Conservation (phyloP, 441 rosid genomes). For the Euphorbia celastroides region DNA sequence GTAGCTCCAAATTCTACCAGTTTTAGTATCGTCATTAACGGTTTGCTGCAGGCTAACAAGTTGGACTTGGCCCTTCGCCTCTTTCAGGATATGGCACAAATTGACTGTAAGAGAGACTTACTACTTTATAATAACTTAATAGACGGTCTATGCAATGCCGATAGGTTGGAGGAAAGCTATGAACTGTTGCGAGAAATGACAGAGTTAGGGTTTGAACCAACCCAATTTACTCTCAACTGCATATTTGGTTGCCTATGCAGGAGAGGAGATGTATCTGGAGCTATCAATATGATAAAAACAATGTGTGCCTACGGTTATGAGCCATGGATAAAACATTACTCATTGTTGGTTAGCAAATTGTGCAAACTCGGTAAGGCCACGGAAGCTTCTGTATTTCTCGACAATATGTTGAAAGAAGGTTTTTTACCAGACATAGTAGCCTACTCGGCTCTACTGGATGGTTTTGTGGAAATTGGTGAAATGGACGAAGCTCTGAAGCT, state of each 20-base stretch:
- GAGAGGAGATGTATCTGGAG: conserved; percentile 50
- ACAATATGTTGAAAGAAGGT: conserved; percentile 63
- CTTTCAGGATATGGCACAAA: conserved; percentile 43
- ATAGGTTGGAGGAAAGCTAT: conserved; percentile 61
- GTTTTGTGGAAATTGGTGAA: conserved; percentile 49
- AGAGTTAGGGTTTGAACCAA: conserved; percentile 49
- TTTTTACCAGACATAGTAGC: conserved; percentile 64
- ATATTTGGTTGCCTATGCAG: conserved; percentile 67
- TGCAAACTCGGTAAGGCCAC: conserved; percentile 49
- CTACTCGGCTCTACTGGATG: conserved; percentile 67
- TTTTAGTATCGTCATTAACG: conserved; percentile 46
- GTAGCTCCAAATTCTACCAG: conserved; percentile 38
- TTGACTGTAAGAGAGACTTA: conserved; percentile 35
- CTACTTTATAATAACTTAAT: conserved; percentile 53
- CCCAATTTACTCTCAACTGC: conserved; percentile 59
- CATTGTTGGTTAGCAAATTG: conserved; percentile 51
- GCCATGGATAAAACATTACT: conserved; percentile 81
- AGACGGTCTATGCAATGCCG: conserved; percentile 55
- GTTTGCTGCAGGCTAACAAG: conserved; percentile 41
- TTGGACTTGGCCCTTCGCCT: conserved; percentile 57
- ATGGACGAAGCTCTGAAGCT: conserved; percentile 63
- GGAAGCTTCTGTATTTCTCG: conserved; percentile 63
- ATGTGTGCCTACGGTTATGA: conserved; percentile 71
- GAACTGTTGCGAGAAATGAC: conserved; percentile 59
- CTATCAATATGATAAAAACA: conserved; percentile 48